Percentiles rank a stretch among this genome's conserved stretches.
phyloP scores from a whole-genome alignment of 805 yeast genomes.

The Ogataea populi-albae region DNA sequence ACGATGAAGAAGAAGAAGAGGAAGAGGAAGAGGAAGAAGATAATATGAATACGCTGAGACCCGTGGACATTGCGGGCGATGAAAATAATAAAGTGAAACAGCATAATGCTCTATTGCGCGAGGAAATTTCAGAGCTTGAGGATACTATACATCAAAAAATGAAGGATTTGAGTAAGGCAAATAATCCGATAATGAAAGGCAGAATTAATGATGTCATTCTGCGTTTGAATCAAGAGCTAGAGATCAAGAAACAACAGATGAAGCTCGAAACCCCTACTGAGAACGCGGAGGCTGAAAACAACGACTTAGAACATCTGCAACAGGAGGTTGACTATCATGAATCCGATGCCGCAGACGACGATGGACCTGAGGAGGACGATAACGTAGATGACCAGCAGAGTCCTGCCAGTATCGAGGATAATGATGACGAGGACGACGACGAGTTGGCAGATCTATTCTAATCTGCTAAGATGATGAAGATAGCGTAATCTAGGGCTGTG shows the following conservation, averaged over 20 bases:
- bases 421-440: constrained; percentile 32
- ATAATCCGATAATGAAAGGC: constrained; percentile 80
- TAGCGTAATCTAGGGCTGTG: too few species aligned
- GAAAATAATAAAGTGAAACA: constrained; percentile 53
- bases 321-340: constrained; percentile 19
- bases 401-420: constrained; percentile 24
- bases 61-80: constrained; percentile 19
- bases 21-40: constrained; percentile 46
- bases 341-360: constrained; percentile 20
- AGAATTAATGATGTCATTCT: constrained; percentile 80
- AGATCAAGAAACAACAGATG: constrained; percentile 70
- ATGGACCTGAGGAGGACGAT: constrained; percentile 27
- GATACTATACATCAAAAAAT: constrained; percentile 72
- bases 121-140: constrained; percentile 82
- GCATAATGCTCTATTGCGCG: constrained; percentile 72
- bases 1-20: constrained; percentile 48
- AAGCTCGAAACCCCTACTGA: constrained; percentile 29
- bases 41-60: constrained; percentile 37
- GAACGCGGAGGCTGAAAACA: constrained; percentile 54
- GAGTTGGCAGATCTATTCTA: constrained; percentile 30
- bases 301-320: constrained; percentile 38
- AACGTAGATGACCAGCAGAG: constrained; percentile 22
- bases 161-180: constrained; percentile 66
- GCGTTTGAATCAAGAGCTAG: constrained; percentile 77
- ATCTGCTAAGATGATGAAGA: too few species aligned